Base-by-base conservation (phyloP, 1,284 basidiomycete genomes). In the Pascua sp. region DNA sequence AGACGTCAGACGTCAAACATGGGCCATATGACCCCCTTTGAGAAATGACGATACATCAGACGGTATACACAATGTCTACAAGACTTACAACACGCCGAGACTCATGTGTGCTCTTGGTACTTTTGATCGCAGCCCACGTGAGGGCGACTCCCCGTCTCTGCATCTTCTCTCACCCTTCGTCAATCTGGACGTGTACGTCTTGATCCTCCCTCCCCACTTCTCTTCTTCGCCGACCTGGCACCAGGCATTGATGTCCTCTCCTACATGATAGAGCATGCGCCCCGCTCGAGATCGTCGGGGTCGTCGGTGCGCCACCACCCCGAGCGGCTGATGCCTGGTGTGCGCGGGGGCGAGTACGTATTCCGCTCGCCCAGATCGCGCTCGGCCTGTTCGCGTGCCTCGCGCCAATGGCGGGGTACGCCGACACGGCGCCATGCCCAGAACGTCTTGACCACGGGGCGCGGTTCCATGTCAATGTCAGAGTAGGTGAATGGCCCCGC, bases 341-440 rank as follows among this genome's bases (percentile, higher is more conserved):
- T 10, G 12, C 36, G 37, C n/a, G 38, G 43, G 13, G 15, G 17
- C 38, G 17, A 16, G 37, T 11, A 17, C 8, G 43, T 37, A 11
- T 16, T 38, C 11, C 36, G 16, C n/a, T n/a, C 40, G 24, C 39
- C 16, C 12, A 43, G 43, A 5, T 37, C 15, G n/a, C 37, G 13
- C 47, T 67, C 63, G n/a, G 51, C 59, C 8, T 58, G 55, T 11
- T 45, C 47, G 36, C 64, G 45, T 47, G 61, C 62, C 45, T 66
- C 60, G 43, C 64, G 55, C 71, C 69, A 73, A 7, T 45, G 47
- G 9, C 40, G 45, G 3, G 68, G 65, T 13, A 63, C 57, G 69
- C 88, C 88, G 24, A 91, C 89, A 13, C 83, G 85, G 78, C 88
- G 86, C 90, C 90, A 93, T 52, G 86, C 85, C 77, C 88, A 88